A percentile compares a stretch with the other conserved stretches of the same genome.
These are phyloP conservation scores for Colletotrichum sp. DNA, from an alignment of 2,329 filamentous ascomycete species.

Conservation along the genomic window DNA sequence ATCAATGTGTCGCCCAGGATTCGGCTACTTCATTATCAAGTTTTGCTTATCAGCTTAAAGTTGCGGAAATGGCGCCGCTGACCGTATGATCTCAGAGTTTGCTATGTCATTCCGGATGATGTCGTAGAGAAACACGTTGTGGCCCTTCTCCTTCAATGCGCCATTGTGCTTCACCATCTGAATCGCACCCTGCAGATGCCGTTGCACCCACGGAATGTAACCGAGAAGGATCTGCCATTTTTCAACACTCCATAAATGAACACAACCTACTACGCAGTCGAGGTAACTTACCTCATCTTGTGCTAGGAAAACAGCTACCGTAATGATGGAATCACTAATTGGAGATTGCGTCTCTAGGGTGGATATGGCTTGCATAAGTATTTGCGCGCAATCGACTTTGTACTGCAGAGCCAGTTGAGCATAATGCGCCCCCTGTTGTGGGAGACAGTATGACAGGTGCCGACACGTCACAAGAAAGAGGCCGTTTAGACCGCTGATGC, in stretches of 20 bases:
- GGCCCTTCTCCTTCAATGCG: background rate
- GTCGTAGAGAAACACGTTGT: background rate
- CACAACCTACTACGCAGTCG: background rate
- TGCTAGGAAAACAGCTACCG: background rate
- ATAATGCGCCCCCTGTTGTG: background rate
- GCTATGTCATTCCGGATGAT: background rate
- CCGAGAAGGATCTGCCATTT: background rate
- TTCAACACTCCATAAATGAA: background rate
- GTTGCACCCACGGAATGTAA: background rate
- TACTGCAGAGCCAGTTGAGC: background rate
- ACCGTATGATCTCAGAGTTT: background rate
- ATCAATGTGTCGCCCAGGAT: background rate
- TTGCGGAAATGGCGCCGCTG: background rate
- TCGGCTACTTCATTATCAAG: background rate
- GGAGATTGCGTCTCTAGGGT: background rate
- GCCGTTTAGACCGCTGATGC: background rate
- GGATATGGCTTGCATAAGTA: background rate
- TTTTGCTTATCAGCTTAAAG: background rate
- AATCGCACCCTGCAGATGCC: background rate
- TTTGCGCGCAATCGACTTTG: background rate
- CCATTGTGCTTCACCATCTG: background rate
- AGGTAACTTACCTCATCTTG: background rate
- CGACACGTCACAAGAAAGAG: background rate
- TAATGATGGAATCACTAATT: background rate
- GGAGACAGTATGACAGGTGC: background rate